phyloP scores from a whole-genome alignment of 768 basidiomycete species.

The Leucogyrophana mollusca region DNA sequence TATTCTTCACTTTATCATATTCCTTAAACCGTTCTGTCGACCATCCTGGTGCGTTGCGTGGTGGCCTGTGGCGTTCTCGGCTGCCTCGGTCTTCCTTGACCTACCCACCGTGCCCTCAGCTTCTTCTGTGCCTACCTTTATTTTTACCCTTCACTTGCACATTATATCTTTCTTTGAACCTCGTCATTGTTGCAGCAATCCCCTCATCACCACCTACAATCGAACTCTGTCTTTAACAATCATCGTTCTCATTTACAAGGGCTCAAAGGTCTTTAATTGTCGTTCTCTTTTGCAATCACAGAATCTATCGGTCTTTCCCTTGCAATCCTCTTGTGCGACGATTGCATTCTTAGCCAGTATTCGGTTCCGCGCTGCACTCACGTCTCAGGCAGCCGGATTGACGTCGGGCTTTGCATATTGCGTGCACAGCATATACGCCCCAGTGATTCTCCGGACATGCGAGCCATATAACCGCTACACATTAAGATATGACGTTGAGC shows the following conservation, averaged over 20 bases:
- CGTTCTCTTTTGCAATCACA: neutral
- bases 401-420: no score
- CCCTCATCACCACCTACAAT: constrained; percentile 34
- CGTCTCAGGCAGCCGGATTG: no score
- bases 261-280: constrained; percentile 23
- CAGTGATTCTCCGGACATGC: no score
- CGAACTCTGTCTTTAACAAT: constrained; percentile 39
- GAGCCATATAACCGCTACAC: no score
- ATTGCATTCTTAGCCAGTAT: neutral
- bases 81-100: constrained; percentile 25
- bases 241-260: constrained; percentile 29
- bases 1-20: constrained; percentile 83
- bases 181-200: constrained; percentile 48
- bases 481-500: no score
- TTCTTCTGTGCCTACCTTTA: constrained; percentile 31
- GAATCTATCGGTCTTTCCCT: neutral
- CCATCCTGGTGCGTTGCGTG: constrained; percentile 32
- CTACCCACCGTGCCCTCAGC: constrained; percentile 6
- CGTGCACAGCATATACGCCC: no score
- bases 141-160: constrained; percentile 20
- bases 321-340: neutral
- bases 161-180: constrained; percentile 28
- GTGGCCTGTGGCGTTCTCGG: no score
- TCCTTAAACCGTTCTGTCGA: constrained; percentile 39
- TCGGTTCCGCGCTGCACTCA: no score